Base-by-base conservation (phyloP, 164 flowering plant species). In the Saururus chinensis region DNA sequence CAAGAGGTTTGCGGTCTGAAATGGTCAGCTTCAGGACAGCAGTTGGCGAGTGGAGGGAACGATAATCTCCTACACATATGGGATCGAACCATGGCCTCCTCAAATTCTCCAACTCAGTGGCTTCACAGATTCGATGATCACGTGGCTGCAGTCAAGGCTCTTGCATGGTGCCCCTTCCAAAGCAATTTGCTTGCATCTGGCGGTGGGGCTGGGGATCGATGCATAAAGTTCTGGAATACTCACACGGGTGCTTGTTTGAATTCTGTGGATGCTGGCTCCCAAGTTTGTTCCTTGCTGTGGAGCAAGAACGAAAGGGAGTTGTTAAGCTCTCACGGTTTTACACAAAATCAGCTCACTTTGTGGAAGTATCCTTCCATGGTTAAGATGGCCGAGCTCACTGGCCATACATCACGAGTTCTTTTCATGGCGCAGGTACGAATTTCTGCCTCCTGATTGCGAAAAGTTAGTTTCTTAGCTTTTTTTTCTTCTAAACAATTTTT, bases 331-430 rank as follows among this genome's bases (percentile, higher is more conserved):
- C 84, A 80, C 60, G 86, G 89, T 23, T 82, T 80, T 59, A 73
- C 81, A 40, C 73, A 80, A 66, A 84, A 81, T 71, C 89, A 84
- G 69, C 76, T 82, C 40, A 80, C 83, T 24, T 72, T 82, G 9
- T 84, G 84, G 89, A 84, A 80, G 62, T 84, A 84, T 57, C 86
- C 89, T 23, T 84, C 89, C 0, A 84, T 84, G 89, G 86, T 79
- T 41, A 82, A 79, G 73, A 72, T 76, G 49, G 80, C 82, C 0
- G 86, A 84, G 76, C 89, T 84, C 56, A 80, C 79, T 26, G 89
- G 84, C 45, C 89, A 84, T 55, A 84, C 86, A 37, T 84, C 86
- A n/a, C 75, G 86, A 68, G 86, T 82, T 56, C 77, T 84, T 16
- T 84, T 65, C 75, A 76, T 81, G 88, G 79, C 84, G 19, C 85